Evolutionary conservation across 2,329 filamentous ascomycete species (phyloP).

Genomic region (Amesomyces nigricolor): DNA sequence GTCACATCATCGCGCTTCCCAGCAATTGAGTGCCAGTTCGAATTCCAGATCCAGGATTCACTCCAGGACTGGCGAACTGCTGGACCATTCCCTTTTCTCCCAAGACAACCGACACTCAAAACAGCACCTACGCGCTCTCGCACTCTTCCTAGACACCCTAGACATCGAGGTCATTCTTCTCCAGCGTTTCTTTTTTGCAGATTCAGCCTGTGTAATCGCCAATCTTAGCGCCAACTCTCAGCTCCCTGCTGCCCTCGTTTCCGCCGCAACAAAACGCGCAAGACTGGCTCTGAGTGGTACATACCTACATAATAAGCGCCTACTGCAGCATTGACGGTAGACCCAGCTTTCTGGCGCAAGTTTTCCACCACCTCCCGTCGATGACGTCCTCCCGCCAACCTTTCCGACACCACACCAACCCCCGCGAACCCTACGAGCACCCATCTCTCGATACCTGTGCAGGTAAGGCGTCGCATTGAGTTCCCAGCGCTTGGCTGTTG

Average conservation of each 20-base stretch:
- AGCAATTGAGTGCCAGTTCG: not conserved
- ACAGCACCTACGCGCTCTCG: too few relatives aligned
- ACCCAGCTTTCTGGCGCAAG: slow-evolving; percentile 1
- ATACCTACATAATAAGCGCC: slow-evolving; percentile 5
- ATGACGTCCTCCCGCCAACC: slow-evolving; percentile 18
- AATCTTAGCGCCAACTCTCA: not conserved
- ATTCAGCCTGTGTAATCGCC: not conserved
- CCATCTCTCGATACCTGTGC: not conserved
- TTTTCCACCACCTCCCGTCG: slow-evolving; percentile 10
- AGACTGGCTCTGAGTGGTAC: not conserved
- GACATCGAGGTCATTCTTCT: too few relatives aligned
- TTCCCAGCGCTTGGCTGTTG: not conserved
- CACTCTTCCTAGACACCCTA: too few relatives aligned
- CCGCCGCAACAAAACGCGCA: not conserved
- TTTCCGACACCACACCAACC: slow-evolving; percentile 2
- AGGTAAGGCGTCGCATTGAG: slow-evolving; percentile 7
- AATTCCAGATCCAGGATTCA: not conserved
- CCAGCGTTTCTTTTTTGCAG: too few relatives aligned
- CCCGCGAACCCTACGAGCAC: not conserved
- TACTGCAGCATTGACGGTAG: not conserved
- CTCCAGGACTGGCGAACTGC: not conserved
- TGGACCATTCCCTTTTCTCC: too few relatives aligned
- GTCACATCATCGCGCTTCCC: too few relatives aligned
- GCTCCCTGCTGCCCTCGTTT: not conserved
- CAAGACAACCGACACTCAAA: too few relatives aligned